Evolutionary conservation across 148 eudicot species (phyloP).

Genomic region (Persicaria maculosa): DNA sequence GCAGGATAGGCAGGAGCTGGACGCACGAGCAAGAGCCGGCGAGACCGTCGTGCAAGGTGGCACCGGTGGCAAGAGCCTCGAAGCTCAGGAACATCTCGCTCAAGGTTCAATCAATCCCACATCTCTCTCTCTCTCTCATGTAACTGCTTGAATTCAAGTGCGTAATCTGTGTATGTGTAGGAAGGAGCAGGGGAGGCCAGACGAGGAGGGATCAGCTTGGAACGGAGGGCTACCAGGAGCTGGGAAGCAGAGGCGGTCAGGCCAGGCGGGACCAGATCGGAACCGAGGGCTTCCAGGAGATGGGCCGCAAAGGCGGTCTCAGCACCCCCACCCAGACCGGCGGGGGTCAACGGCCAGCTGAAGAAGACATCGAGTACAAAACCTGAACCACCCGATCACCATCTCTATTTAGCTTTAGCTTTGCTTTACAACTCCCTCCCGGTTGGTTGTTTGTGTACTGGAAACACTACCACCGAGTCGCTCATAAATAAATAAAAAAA

Average conservation of each 20-base stretch:
- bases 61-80: constrained; percentile 38
- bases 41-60: constrained; percentile 33
- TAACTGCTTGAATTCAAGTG: no score
- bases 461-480: no score
- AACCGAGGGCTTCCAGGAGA: constrained; percentile 2
- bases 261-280: constrained; percentile 3
- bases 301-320: constrained; percentile 11
- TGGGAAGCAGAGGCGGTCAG: constrained; percentile 10
- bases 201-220: constrained; percentile 15
- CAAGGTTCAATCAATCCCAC: neutral
- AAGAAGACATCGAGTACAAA: constrained; percentile 6
- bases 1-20: neutral
- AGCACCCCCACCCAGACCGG: neutral
- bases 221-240: constrained; percentile 9
- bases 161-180: constrained; percentile 3
- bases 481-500: no score
- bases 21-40: constrained; percentile 14
- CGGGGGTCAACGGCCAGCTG: neutral
- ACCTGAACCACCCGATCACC: neutral
- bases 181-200: constrained; percentile 35
- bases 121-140: neutral
- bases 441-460: neutral
- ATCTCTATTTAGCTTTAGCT: neutral
- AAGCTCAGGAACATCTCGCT: constrained; percentile 36
- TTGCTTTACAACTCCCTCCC: neutral